Percentiles rank a stretch among this genome's conserved stretches.
phyloP scores from a whole-genome alignment of 192 early-diverging fungal species.

The Kickxella alabastrina region DNA sequence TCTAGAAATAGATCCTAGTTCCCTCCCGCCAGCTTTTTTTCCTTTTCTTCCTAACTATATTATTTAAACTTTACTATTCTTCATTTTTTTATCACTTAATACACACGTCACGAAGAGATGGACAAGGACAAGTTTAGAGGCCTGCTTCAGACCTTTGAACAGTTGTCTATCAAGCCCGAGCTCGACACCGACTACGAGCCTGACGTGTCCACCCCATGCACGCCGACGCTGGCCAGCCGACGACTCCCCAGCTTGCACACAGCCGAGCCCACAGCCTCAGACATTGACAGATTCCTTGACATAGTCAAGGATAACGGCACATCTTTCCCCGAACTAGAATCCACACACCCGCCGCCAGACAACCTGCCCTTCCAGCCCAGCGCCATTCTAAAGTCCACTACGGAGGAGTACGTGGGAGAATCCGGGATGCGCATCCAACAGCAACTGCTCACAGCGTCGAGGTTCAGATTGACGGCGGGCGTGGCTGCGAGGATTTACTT shows the following conservation, averaged over 20 bases:
- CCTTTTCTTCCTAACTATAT: too few species aligned
- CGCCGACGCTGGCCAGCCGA: slow-evolving; percentile 5
- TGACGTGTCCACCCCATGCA: slow-evolving; percentile 8
- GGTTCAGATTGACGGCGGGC: slow-evolving; percentile 36
- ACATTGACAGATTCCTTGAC: slow-evolving; percentile 17
- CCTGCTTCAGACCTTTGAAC: slow-evolving; percentile 46
- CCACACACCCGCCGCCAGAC: slow-evolving; percentile 33
- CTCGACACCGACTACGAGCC: slow-evolving; percentile 23
- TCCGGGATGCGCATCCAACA: slow-evolving; percentile 28
- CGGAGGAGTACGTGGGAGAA: slow-evolving; percentile 2
- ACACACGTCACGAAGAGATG: slow-evolving; percentile 15
- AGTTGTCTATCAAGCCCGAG: slow-evolving; percentile 46
- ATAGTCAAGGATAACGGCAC: slow-evolving; percentile 20
- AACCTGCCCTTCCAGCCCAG: slow-evolving; percentile 20
- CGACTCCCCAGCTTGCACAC: not conserved
- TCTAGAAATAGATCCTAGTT: too few species aligned
- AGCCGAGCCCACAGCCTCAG: slow-evolving; percentile 1
- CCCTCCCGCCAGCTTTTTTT: too few species aligned
- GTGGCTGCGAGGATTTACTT: slow-evolving; percentile 30
- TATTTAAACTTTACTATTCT: not conserved
- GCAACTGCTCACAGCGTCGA: slow-evolving; percentile 33
- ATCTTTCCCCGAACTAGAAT: slow-evolving; percentile 45
- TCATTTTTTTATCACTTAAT: not conserved
- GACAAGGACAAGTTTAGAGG: slow-evolving; percentile 50
- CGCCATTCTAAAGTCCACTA: slow-evolving; percentile 15